phyloP scores from a whole-genome alignment of 306 rosid species.

The Heteromeles arbutifolia region DNA sequence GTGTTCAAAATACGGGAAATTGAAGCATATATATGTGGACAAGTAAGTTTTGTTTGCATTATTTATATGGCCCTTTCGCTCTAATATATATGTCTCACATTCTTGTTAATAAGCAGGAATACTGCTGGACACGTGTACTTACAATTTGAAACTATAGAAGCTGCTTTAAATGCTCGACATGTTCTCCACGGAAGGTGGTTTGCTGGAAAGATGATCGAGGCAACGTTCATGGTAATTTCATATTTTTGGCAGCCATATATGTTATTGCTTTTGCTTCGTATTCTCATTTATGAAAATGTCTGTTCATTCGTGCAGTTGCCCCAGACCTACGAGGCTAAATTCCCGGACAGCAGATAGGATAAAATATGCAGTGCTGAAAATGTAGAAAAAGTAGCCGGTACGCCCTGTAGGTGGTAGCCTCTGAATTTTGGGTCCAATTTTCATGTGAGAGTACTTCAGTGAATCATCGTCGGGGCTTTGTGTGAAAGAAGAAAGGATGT shows the following conservation, averaged over 20 bases:
- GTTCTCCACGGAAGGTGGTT: conserved; percentile 98
- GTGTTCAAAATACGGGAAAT: conserved; percentile 71
- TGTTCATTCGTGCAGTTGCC: conserved; percentile 49
- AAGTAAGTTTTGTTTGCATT: conserved; percentile 48
- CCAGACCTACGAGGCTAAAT: conserved; percentile 53
- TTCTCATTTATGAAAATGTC: conserved; percentile 4
- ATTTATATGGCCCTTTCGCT: neutral
- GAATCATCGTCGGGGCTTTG: neutral
- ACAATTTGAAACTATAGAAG: conserved; percentile 55
- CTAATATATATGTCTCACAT: neutral
- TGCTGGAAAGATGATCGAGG: conserved; percentile 96
- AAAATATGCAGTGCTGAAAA: neutral
- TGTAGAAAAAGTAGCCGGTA: neutral
- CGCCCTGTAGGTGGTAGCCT: neutral
- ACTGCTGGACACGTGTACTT: conserved; percentile 75
- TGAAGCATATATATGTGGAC: conserved; percentile 69
- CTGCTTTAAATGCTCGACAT: conserved; percentile 64
- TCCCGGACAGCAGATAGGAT: conserved; percentile 49
- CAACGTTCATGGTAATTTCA: conserved; percentile 63
- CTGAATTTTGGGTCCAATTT: neutral
- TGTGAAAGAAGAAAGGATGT: neutral
- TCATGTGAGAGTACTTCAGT: neutral
- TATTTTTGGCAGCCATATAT: neutral
- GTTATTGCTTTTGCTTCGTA: neutral
- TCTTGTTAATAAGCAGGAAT: conserved; percentile 43